Conservation (phyloP, 2,329 filamentous ascomycete species). For the Ophiostoma angusticollis region DNA sequence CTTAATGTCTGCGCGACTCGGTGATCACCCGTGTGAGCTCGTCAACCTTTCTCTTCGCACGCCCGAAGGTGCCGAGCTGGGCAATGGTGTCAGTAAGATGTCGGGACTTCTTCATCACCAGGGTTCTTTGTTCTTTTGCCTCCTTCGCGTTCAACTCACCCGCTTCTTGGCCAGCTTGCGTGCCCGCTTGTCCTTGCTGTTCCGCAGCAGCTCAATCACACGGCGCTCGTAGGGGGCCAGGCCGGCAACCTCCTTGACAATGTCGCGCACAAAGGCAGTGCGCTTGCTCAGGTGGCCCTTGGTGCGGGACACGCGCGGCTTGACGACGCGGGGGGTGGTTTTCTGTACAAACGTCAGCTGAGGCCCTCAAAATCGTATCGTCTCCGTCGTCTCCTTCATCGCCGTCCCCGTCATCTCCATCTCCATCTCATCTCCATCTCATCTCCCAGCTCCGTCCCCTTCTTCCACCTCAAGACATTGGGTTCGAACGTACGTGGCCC, state of each 20-base stretch:
- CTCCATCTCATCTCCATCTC: neutral
- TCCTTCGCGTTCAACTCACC: too few species aligned
- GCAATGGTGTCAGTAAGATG: neutral
- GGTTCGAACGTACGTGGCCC: constrained; percentile 16
- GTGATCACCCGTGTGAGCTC: constrained; percentile 97
- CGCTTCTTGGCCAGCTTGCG: constrained; percentile 99
- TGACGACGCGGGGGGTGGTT: constrained; percentile 66
- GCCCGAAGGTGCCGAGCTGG: constrained; percentile 93
- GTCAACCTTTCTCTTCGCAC: constrained; percentile 99
- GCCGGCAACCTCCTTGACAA: constrained; percentile 96
- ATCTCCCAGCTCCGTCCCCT: neutral
- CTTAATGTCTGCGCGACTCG: constrained; percentile 69
- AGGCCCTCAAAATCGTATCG: too few species aligned
- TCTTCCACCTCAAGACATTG: neutral
- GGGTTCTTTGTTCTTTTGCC: too few species aligned
- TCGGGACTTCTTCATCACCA: too few species aligned
- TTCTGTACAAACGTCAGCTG: constrained; percentile 41
- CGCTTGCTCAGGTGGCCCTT: constrained; percentile 97
- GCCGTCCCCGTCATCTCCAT: neutral
- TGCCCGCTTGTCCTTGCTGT: constrained; percentile 98
- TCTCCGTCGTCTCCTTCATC: neutral
- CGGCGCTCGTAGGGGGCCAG: constrained; percentile 95
- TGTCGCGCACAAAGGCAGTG: constrained; percentile 90
- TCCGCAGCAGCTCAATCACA: constrained; percentile 96
- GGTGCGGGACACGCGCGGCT: constrained; percentile 68